Conservation (phyloP, 1,284 basidiomycete genomes). For the Volvariella volvacea region DNA sequence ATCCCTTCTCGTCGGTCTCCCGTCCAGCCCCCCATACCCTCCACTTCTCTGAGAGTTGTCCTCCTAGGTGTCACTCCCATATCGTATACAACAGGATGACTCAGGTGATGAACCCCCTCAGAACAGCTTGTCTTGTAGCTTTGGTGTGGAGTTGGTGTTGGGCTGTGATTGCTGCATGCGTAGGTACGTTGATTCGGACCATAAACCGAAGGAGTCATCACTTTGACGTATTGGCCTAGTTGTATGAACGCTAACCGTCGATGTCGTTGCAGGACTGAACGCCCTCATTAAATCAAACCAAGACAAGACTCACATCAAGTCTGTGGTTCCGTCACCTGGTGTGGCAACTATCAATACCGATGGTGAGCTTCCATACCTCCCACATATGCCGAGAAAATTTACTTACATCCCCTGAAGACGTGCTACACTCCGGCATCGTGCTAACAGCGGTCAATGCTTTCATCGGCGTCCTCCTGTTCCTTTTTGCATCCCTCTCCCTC, state of each 20-base stretch:
- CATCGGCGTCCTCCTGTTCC: slow-evolving; percentile 32
- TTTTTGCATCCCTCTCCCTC: slow-evolving; percentile 20
- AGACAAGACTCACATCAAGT: slow-evolving; percentile 20
- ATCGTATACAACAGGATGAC: too few relatives aligned
- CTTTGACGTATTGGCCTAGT: background rate
- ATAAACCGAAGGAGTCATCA: too few relatives aligned
- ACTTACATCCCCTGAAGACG: slow-evolving; percentile 23
- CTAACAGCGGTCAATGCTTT: slow-evolving; percentile 36
- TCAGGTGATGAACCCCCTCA: background rate
- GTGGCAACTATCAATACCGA: slow-evolving; percentile 24
- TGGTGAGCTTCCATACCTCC: slow-evolving; percentile 17
- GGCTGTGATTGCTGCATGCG: background rate
- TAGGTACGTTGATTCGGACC: too few relatives aligned
- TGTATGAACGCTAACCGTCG: background rate
- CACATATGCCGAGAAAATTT: background rate
- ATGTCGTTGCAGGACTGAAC: slow-evolving; percentile 25
- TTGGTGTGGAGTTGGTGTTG: slow-evolving; percentile 1
- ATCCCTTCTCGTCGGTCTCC: too few relatives aligned
- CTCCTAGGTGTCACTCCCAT: too few relatives aligned
- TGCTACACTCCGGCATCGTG: slow-evolving; percentile 38
- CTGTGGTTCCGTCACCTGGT: slow-evolving; percentile 19
- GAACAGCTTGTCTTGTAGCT: background rate
- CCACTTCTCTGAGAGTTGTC: too few relatives aligned
- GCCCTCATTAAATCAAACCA: slow-evolving; percentile 34
- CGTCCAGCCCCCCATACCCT: too few relatives aligned